Evolutionary conservation across 1,139 yeast species (phyloP).

Genomic region (Blastobotrys persicus): DNA sequence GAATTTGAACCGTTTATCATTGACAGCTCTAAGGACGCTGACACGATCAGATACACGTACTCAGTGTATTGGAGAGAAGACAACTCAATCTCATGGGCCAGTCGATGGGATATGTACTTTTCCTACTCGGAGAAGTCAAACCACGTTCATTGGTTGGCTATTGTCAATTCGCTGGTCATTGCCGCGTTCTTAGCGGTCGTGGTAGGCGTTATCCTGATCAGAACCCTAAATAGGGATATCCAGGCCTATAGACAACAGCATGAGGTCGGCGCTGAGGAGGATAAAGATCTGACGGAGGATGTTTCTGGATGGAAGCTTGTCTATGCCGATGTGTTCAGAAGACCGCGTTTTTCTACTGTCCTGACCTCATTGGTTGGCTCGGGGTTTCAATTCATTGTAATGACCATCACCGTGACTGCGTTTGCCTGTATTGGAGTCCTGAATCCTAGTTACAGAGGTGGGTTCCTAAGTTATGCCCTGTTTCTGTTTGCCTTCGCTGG

Average conservation of each 20-base stretch:
- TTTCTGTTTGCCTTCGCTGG: slow-evolving; percentile 67
- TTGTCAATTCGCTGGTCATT: slow-evolving; percentile 62
- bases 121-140: slow-evolving; percentile 50
- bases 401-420: slow-evolving; percentile 57
- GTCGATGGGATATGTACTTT: slow-evolving; percentile 75
- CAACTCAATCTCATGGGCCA: slow-evolving; percentile 57
- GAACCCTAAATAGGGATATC: slow-evolving; percentile 49
- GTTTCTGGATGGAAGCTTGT: slow-evolving; percentile 55
- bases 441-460: slow-evolving; percentile 62
- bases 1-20: slow-evolving; percentile 25
- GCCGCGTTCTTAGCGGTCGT: slow-evolving; percentile 56
- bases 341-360: slow-evolving; percentile 48
- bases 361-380: slow-evolving; percentile 63
- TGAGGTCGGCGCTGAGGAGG: slow-evolving; percentile 26
- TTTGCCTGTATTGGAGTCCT: slow-evolving; percentile 58
- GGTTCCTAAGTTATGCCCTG: slow-evolving; percentile 60
- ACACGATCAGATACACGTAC: slow-evolving; percentile 70
- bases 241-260: slow-evolving; percentile 35
- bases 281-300: slow-evolving; percentile 32
- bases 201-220: slow-evolving; percentile 60
- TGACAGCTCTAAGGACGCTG: slow-evolving; percentile 32
- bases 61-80: slow-evolving; percentile 92
- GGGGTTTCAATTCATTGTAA: slow-evolving; percentile 69
- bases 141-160: slow-evolving; percentile 68
- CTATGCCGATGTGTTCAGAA: slow-evolving; percentile 52